These are phyloP conservation scores for Phoenix roebelenii DNA, from an alignment of 176 grass and related monocot species.

Conservation along the genomic window DNA sequence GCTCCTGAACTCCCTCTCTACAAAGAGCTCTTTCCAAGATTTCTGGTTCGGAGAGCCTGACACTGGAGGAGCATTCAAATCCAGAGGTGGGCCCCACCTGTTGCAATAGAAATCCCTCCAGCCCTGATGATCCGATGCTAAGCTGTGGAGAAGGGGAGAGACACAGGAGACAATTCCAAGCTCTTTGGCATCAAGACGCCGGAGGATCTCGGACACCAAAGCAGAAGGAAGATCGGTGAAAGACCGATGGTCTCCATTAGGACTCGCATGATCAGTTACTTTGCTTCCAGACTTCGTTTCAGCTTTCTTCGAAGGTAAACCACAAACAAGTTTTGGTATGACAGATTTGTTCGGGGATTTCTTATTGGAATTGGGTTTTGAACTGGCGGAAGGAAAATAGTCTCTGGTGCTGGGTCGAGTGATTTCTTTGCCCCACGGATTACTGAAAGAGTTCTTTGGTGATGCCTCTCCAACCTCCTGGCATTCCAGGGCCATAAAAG, in stretches of 20 bases:
- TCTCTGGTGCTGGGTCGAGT: conserved; percentile 9
- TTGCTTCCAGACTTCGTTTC: conserved; percentile 23
- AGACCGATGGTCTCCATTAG: conserved; percentile 17
- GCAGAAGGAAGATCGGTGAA: conserved; percentile 62
- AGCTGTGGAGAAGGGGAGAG: conserved; percentile 46
- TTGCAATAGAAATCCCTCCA: conserved; percentile 93
- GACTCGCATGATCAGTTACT: conserved; percentile 6
- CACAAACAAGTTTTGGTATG: conserved; percentile 24
- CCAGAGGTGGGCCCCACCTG: conserved; percentile 48
- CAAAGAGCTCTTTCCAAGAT: conserved; percentile 76
- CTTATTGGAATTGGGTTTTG: conserved; percentile 18
- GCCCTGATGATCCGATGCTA: conserved; percentile 75
- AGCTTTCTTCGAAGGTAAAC: conserved; percentile 9
- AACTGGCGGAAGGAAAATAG: background rate
- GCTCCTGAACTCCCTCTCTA: conserved; percentile 66
- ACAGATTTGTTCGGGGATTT: conserved; percentile 25
- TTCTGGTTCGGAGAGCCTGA: conserved; percentile 22
- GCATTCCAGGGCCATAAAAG: conserved; percentile 92
- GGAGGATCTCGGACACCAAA: conserved; percentile 74
- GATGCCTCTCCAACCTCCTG: conserved; percentile 38
- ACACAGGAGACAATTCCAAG: conserved; percentile 85
- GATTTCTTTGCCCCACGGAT: conserved; percentile 22
- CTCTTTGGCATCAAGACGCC: conserved; percentile 70
- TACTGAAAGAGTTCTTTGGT: conserved; percentile 19
- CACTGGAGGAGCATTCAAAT: background rate